Evolutionary conservation across 352 stramenopile species (phyloP).

Genomic region (Globisporangium echinulatum): DNA sequence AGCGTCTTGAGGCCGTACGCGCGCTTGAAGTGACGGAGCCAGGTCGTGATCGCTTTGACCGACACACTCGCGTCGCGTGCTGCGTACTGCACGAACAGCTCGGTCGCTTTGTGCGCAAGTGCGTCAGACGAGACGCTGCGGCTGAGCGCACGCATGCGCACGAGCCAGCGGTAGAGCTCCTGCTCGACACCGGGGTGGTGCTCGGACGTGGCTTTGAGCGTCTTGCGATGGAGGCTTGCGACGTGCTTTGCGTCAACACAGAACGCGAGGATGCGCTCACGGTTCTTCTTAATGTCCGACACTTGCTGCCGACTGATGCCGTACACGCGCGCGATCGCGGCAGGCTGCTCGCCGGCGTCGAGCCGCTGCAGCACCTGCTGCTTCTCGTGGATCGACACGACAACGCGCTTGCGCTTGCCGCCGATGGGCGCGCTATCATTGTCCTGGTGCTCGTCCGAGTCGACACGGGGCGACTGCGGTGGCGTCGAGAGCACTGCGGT

Average conservation of each 20-base stretch:
- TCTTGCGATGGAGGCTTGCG: slow-evolving; percentile 68
- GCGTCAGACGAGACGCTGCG: slow-evolving; percentile 42
- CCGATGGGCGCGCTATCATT: not conserved
- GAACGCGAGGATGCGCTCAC: slow-evolving; percentile 66
- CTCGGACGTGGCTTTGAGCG: slow-evolving; percentile 53
- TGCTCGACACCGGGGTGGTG: slow-evolving; percentile 76
- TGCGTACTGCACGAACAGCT: slow-evolving; percentile 71
- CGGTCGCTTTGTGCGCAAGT: slow-evolving; percentile 41
- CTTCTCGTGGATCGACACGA: slow-evolving; percentile 80
- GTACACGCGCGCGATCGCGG: slow-evolving; percentile 50
- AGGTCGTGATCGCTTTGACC: slow-evolving; percentile 41
- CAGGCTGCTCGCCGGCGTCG: slow-evolving; percentile 55
- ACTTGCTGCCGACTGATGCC: slow-evolving; percentile 78
- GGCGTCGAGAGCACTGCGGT: too few relatives aligned
- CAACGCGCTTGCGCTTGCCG: slow-evolving; percentile 73
- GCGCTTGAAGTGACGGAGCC: slow-evolving; percentile 65
- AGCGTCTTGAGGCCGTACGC: slow-evolving; percentile 54
- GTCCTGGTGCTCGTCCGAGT: too few relatives aligned
- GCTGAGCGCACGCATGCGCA: slow-evolving; percentile 50
- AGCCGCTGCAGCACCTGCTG: slow-evolving; percentile 75
- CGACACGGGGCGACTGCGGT: too few relatives aligned
- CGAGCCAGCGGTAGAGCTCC: slow-evolving; percentile 79
- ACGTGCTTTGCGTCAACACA: slow-evolving; percentile 73
- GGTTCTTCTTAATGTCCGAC: slow-evolving; percentile 86
- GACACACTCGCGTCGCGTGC: slow-evolving; percentile 27